Base-by-base conservation (phyloP, 768 basidiomycete genomes). In the Leccinum aurantiacum region DNA sequence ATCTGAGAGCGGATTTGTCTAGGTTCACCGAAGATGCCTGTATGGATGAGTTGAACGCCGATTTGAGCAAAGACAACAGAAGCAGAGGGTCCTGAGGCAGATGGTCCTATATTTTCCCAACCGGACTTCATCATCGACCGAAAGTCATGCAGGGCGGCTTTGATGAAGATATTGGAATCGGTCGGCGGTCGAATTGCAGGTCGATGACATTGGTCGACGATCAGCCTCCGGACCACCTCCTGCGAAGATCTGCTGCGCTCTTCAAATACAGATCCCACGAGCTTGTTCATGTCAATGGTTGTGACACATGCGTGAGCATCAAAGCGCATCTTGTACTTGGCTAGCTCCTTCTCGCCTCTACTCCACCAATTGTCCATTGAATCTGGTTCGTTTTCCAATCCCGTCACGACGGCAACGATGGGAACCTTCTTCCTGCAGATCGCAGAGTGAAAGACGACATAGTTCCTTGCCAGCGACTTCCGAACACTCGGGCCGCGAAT, bases 241-340 rank as follows among this genome's bases (percentile, higher is more conserved):
- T 67, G 68, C 11, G 75, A 75, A 38, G 61, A 14, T 14, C 46
- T 44, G 38, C 63, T 58, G 33, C 70, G 70, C 3, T 53, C 58
- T 56, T 62, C 49, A 9, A 71, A 68, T 10, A 63, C 59, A 14
- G 64, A 58, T 31, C 63, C 60, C n/a, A 8, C 48, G 31, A 57
- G n/a, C 37, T 54, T 66, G 9, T 35, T n/a, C 62, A 54, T 60
- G 44, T 62, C 60, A 14, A 74, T 67, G 22, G 78, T 75, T 3
- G 78, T 79, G 54, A 80, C 71, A 59, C 80, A 80, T 17, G 77
- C 80, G n/a, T 77, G 72, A 8, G 67, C 74, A 19, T 69, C 60
- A n/a, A 79, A 79, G 46, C 60, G 57, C 68, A 80, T 81, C 29
- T 69, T 69, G 52, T 74, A 65, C 29, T 51, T 58, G 47, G 61